These are phyloP conservation scores for Hyaloscypha finlandica DNA, from an alignment of 495 filamentous ascomycete species.

Conservation along the genomic window DNA sequence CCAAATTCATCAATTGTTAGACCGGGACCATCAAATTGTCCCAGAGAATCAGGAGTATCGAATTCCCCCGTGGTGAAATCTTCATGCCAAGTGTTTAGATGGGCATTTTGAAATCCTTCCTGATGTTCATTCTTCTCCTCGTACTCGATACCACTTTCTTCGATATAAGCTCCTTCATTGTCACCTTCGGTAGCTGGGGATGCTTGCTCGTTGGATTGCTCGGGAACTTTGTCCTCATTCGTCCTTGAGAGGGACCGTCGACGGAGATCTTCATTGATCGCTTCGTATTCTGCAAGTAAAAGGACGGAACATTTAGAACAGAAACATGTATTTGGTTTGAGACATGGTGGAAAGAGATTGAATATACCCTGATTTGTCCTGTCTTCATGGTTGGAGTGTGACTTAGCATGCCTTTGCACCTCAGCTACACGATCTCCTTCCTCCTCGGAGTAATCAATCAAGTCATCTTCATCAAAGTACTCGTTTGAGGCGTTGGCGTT, in stretches of 20 bases:
- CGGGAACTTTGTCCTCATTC: slow-evolving; percentile 11
- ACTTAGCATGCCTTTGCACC: slow-evolving; percentile 33
- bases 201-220: background rate
- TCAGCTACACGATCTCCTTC: slow-evolving; percentile 40
- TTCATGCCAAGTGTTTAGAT: background rate
- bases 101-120: background rate
- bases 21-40: background rate
- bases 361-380: slow-evolving; percentile 26
- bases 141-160: slow-evolving; percentile 18
- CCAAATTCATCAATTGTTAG: background rate
- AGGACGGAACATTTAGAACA: slow-evolving; percentile 30
- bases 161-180: background rate
- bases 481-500: background rate
- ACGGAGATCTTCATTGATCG: slow-evolving; percentile 23
- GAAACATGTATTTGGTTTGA: slow-evolving; percentile 24
- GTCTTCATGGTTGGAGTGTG: slow-evolving; percentile 25
- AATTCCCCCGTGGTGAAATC: background rate
- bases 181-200: background rate
- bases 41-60: background rate
- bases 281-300: slow-evolving; percentile 27
- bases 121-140: slow-evolving; percentile 7
- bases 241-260: slow-evolving; percentile 20
- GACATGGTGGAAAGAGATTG: slow-evolving; percentile 26
- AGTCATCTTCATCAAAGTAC: slow-evolving; percentile 18
- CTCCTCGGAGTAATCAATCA: slow-evolving; percentile 47